Percentiles rank a stretch among this genome's conserved stretches.
Evolutionary conservation across 2,329 filamentous ascomycete genomes (phyloP).

Genomic region (Ramularia collo-cygni): DNA sequence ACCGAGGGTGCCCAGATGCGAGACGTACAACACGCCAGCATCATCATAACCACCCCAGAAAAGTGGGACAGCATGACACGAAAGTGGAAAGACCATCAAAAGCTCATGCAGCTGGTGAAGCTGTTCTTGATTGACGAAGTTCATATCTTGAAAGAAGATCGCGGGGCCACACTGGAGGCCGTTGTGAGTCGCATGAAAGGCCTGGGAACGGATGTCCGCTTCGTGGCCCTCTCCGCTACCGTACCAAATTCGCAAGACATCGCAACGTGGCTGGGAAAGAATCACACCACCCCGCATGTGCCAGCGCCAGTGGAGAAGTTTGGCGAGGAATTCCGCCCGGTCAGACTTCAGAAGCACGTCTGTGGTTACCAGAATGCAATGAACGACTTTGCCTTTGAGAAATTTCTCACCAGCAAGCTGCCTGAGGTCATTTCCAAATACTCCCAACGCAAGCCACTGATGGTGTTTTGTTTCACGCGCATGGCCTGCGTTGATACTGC

Average conservation of each 20-base stretch:
- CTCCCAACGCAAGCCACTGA: slow-evolving; percentile 64
- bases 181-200: slow-evolving; percentile 85
- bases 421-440: slow-evolving; percentile 60
- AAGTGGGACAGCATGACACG: slow-evolving; percentile 89
- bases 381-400: slow-evolving; percentile 76
- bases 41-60: slow-evolving; percentile 83
- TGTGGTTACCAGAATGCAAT: slow-evolving; percentile 58
- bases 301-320: slow-evolving; percentile 65
- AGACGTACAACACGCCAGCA: slow-evolving; percentile 64
- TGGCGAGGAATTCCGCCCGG: slow-evolving; percentile 72
- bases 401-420: slow-evolving; percentile 58
- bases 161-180: slow-evolving; percentile 74
- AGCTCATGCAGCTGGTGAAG: slow-evolving; percentile 66
- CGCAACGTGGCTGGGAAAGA: slow-evolving; percentile 68
- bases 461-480: slow-evolving; percentile 76
- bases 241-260: slow-evolving; percentile 78
- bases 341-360: slow-evolving; percentile 68
- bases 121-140: slow-evolving; percentile 83
- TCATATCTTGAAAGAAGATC: slow-evolving; percentile 72
- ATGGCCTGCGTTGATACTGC: slow-evolving; percentile 65
- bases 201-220: slow-evolving; percentile 66
- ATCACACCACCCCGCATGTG: slow-evolving; percentile 50
- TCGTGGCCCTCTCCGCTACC: slow-evolving; percentile 75
- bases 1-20: slow-evolving; percentile 61
- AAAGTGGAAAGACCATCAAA: slow-evolving; percentile 76